Conservation (phyloP, 2,329 filamentous ascomycete genomes). For the Aspergillus bombycis region DNA sequence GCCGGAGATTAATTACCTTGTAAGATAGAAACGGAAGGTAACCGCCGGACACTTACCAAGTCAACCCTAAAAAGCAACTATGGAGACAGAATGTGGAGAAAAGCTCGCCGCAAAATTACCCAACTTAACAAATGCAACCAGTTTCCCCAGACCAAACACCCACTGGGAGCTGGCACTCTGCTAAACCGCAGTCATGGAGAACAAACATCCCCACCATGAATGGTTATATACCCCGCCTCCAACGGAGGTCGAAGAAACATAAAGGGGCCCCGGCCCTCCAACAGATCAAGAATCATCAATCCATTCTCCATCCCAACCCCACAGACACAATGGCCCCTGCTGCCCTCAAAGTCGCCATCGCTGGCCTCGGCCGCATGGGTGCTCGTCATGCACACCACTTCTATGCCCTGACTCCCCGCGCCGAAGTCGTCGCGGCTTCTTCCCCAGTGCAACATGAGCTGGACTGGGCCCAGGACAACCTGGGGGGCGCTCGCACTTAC, state of each 20-base stretch:
- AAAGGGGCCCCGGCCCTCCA: background rate
- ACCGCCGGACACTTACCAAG: rapidly evolving
- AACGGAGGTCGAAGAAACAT: background rate
- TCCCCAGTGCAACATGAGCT: constrained; percentile 48
- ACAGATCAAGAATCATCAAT: background rate
- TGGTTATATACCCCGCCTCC: background rate
- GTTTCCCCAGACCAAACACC: background rate
- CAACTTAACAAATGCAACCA: background rate
- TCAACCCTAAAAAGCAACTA: rapidly evolving
- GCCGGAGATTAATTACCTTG: background rate
- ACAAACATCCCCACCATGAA: background rate
- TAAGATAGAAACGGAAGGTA: rapidly evolving
- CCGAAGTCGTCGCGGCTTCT: constrained; percentile 52
- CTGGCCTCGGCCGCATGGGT: constrained; percentile 51
- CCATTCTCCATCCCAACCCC: background rate
- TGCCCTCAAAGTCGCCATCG: constrained; percentile 43
- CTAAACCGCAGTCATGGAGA: background rate
- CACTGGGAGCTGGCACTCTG: background rate
- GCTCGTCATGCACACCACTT: constrained; percentile 52
- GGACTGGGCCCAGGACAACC: constrained; percentile 51
- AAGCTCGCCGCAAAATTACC: background rate
- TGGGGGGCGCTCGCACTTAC: constrained; percentile 56
- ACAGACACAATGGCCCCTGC: background rate
- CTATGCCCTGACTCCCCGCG: constrained; percentile 48
- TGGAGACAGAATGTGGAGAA: background rate